phyloP scores from a whole-genome alignment of 345 rosid species.

The Camelina neglecta region DNA sequence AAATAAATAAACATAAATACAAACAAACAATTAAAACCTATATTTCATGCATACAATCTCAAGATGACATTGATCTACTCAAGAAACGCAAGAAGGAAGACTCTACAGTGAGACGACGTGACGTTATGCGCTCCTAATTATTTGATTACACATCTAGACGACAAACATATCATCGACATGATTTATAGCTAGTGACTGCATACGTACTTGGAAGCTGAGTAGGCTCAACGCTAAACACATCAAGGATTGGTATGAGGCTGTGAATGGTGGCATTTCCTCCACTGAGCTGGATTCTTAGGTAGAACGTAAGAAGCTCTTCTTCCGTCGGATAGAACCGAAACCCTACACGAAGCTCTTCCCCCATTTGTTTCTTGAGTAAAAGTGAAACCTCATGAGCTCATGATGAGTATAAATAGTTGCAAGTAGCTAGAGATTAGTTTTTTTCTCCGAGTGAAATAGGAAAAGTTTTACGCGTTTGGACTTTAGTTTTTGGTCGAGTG shows the following conservation, averaged over 20 bases:
- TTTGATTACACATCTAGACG: background rate
- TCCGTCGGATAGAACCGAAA: constrained; percentile 71
- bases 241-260: constrained; percentile 57
- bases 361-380: background rate
- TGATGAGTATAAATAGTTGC: constrained; percentile 26
- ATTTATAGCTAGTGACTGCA: constrained; percentile 15
- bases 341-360: constrained; percentile 48
- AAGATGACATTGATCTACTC: background rate
- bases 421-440: constrained; percentile 3
- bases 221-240: constrained; percentile 39
- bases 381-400: constrained; percentile 7
- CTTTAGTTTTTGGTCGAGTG: constrained; percentile 16
- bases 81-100: constrained; percentile 2
- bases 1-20: background rate
- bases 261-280: constrained; percentile 48
- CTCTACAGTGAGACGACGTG: constrained; percentile 14
- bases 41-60: constrained; percentile 24
- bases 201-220: constrained; percentile 41
- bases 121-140: background rate
- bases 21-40: constrained; percentile 8
- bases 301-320: constrained; percentile 56
- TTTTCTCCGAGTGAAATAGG: constrained; percentile 32
- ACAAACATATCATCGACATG: background rate
- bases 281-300: constrained; percentile 45
- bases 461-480: constrained; percentile 36